Conservation (phyloP, 2,329 filamentous ascomycete species). For the Trichoderma hamatum region DNA sequence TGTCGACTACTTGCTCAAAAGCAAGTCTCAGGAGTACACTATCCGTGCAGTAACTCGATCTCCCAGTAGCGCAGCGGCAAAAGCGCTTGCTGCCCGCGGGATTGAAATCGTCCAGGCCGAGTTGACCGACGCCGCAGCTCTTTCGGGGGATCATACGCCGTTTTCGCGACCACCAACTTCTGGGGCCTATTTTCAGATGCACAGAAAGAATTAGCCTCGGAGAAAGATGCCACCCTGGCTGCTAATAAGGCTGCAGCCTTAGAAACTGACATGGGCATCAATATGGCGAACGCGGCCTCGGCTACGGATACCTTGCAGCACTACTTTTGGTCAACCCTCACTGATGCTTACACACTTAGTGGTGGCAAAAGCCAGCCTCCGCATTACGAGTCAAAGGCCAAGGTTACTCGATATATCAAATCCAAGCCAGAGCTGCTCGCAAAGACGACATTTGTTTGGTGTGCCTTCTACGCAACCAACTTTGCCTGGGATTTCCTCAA, state of each 20-base stretch:
- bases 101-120: constrained; percentile 40
- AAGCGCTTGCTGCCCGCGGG: constrained; percentile 33
- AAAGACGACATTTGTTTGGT: constrained; percentile 15
- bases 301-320: neutral
- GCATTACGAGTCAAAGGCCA: constrained; percentile 11
- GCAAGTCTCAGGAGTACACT: constrained; percentile 34
- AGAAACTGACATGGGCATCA: constrained; percentile 3
- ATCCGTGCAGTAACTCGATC: constrained; percentile 39
- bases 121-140: constrained; percentile 33
- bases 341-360: neutral
- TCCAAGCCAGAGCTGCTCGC: neutral
- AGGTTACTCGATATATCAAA: constrained; percentile 5
- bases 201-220: neutral
- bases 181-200: neutral
- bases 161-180: constrained; percentile 40
- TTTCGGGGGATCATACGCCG: constrained; percentile 39
- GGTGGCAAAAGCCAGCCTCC: neutral
- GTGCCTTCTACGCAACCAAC: constrained; percentile 7
- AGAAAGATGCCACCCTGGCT: neutral
- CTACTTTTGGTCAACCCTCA: constrained; percentile 6
- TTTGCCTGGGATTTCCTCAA: neutral
- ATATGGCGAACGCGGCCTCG: neutral
- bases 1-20: constrained; percentile 37
- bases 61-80: constrained; percentile 36
- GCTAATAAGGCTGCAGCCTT: neutral